Evolutionary conservation across 352 stramenopile species (phyloP), one percentile per base, ranked within the genome.

Genomic region (Phytophthora podocarpi): DNA sequence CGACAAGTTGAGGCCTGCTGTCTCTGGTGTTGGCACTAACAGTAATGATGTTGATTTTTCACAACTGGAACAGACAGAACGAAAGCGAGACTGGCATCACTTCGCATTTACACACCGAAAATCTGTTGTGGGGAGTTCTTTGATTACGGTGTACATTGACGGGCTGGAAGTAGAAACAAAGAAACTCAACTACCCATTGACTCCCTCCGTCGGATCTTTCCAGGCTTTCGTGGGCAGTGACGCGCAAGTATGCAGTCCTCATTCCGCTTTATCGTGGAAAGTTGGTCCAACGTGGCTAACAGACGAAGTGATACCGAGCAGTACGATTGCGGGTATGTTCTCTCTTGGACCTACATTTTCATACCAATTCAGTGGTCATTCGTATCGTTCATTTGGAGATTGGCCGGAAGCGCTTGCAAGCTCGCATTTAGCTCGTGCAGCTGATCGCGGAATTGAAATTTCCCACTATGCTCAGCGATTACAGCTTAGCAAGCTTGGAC

Each of bases 191-290:
- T 94, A 82, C 30, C 85, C 85, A 5, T 87, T 81, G 3, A 55
- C 82, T 15, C 65, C 81, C 7, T 59, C 73, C 5, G 35, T 56
- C 1, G 78, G 78, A 3, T 65, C 57, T 1, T 75, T 89, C 49
- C 85, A 90, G 59, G 78, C 76, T 2, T 92, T 90, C 31, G 35
- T 94, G 0, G 85, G 85, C 20, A 91, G 84, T 47, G 85, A 94
- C 34, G 82, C 87, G 3, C 81, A 91, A 64, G 59, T 92, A 3
- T 89, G 80, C 30, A 80, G 79, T 1, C 73, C 75, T 3, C 85
- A 80, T 40, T 76, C 78, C n/a, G 81, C 80, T n/a, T 49, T 90
- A 15, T 74, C 80, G 2, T 90, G 85, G 79, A 80, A 76, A 48
- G 49, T 87, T 27, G 85, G 85, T 2, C 82, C 82, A 16, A 56